These are phyloP conservation scores for Ustilago loliicola DNA, from an alignment of 1,284 basidiomycete genomes.

Conservation along the genomic window DNA sequence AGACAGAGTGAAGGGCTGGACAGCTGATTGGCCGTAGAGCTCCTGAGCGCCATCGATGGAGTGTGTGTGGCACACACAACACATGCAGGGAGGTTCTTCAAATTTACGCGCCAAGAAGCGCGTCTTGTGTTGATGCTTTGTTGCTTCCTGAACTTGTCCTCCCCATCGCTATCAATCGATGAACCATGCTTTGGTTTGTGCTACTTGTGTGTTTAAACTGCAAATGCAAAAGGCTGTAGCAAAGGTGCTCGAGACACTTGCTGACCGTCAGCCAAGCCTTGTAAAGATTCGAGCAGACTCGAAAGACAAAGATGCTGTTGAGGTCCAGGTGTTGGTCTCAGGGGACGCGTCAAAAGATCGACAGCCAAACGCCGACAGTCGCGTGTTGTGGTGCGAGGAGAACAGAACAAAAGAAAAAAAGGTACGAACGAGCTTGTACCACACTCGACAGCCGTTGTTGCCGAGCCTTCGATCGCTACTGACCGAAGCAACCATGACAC, in stretches of 20 bases:
- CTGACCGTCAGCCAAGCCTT: too few species aligned
- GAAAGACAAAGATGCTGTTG: neutral
- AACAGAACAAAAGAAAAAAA: constrained; percentile 1
- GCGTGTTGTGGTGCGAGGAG: constrained; percentile 13
- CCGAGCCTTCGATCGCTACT: constrained; percentile 29
- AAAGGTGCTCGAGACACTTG: too few species aligned
- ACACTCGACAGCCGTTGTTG: constrained; percentile 1
- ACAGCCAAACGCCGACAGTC: constrained; percentile 9
- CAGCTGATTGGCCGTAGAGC: neutral
- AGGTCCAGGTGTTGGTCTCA: constrained; percentile 11
- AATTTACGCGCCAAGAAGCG: constrained; percentile 18
- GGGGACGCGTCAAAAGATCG: constrained; percentile 18
- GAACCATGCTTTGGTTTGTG: too few species aligned
- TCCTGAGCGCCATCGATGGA: constrained; percentile 7
- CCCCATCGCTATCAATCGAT: too few species aligned
- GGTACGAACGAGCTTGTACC: constrained; percentile 13
- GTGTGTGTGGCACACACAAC: neutral
- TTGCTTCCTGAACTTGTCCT: neutral
- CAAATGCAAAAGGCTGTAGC: too few species aligned
- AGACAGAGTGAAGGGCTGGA: neutral
- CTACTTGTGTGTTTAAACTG: too few species aligned
- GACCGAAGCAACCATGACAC: constrained; percentile 1
- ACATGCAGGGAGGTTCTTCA: constrained; percentile 5
- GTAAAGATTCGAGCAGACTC: too few species aligned
- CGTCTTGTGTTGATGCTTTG: neutral